phyloP scores from a whole-genome alignment of 2,329 filamentous ascomycete genomes.

The Penicillium sclerotigenum region DNA sequence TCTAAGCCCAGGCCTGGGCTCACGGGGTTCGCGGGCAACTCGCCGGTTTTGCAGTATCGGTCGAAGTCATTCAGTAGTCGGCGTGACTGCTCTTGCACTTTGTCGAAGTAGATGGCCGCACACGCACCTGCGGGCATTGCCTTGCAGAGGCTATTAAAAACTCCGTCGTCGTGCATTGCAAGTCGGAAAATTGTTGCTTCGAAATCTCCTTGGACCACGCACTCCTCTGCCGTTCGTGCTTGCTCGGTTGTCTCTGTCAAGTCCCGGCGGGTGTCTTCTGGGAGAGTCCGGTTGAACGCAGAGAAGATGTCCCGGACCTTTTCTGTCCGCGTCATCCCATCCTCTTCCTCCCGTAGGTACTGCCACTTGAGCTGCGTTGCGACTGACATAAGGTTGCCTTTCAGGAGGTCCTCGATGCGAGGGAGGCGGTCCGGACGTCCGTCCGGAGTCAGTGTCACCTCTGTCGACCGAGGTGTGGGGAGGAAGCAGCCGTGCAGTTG shows the following conservation, averaged over 20 bases:
- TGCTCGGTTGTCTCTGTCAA: constrained; percentile 36
- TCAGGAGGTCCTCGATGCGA: constrained; percentile 34
- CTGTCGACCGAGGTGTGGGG: constrained; percentile 26
- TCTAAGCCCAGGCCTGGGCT: constrained; percentile 16
- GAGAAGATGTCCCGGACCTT: constrained; percentile 47
- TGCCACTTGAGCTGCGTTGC: constrained; percentile 36
- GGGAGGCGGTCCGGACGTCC: constrained; percentile 32
- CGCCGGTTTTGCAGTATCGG: constrained; percentile 37
- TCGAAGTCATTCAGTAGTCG: constrained; percentile 40
- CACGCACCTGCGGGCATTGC: constrained; percentile 43
- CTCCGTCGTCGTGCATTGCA: constrained; percentile 44
- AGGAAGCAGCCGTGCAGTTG: constrained; percentile 39
- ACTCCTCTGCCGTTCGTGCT: constrained; percentile 39
- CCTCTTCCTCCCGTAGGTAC: constrained; percentile 28
- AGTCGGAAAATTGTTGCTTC: constrained; percentile 46
- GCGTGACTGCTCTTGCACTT: constrained; percentile 36
- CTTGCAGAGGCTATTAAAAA: constrained; percentile 42
- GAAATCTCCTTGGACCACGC: constrained; percentile 46
- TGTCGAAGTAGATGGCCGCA: constrained; percentile 46
- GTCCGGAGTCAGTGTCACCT: constrained; percentile 31
- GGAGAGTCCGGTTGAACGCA: constrained; percentile 42
- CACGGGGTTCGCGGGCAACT: constrained; percentile 20
- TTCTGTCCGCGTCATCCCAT: constrained; percentile 37
- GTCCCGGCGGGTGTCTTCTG: constrained; percentile 43
- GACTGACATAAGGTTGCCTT: constrained; percentile 32